phyloP scores from a whole-genome alignment of 352 stramenopile species.

The Pythium folliculosum region DNA sequence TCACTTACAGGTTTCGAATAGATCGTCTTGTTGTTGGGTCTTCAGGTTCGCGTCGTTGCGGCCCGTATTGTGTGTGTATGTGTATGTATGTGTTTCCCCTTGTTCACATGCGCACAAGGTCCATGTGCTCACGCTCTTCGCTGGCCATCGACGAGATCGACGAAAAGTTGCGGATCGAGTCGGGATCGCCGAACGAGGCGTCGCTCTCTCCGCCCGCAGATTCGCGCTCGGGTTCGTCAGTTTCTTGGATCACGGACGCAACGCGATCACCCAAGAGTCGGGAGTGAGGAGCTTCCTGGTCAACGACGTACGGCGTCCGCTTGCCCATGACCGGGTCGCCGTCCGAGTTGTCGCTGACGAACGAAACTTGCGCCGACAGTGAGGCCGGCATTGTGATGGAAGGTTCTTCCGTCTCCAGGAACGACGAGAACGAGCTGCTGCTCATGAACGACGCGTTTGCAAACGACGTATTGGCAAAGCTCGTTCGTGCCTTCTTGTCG shows the following conservation, averaged over 20 bases:
- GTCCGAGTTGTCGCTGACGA: conserved; percentile 24
- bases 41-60: not conserved
- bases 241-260: conserved; percentile 26
- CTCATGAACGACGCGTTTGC: conserved; percentile 31
- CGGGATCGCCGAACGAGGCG: conserved; percentile 8
- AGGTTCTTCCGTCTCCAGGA: conserved; percentile 20
- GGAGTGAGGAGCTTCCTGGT: conserved; percentile 7
- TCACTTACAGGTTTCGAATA: not conserved
- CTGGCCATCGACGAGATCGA: conserved; percentile 43
- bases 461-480: conserved; percentile 20
- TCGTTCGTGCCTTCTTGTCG: conserved; percentile 8
- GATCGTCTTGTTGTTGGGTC: not conserved
- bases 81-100: not conserved
- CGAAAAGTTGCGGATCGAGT: conserved; percentile 44
- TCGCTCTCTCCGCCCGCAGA: conserved; percentile 8
- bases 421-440: conserved; percentile 33
- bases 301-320: conserved; percentile 22
- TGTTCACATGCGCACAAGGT: conserved; percentile 44
- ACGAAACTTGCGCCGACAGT: conserved; percentile 15
- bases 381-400: not conserved
- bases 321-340: conserved; percentile 27
- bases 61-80: not conserved
- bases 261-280: conserved; percentile 12
- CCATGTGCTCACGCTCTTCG: conserved; percentile 30
- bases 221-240: conserved; percentile 12